Evolutionary conservation across 176 grass and related monocot genomes (phyloP).

Genomic region (Raddia distichophylla): DNA sequence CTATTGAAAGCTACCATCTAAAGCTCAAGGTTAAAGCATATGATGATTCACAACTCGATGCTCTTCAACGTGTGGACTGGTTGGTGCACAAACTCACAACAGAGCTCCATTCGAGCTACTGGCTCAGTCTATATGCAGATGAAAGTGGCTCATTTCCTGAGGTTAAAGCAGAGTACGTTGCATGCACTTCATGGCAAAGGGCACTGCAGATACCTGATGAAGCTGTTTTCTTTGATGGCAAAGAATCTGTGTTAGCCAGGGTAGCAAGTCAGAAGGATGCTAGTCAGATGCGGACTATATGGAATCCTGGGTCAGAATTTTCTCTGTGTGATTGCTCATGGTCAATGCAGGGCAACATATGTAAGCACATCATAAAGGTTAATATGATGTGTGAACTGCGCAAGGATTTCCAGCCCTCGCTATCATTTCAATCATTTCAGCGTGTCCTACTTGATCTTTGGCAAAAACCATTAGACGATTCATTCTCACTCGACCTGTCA

Average conservation of each 20-base stretch:
- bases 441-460: slow-evolving; percentile 64
- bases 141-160: slow-evolving; percentile 85
- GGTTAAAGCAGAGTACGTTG: slow-evolving; percentile 80
- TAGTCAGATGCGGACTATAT: slow-evolving; percentile 51
- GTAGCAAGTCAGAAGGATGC: slow-evolving; percentile 74
- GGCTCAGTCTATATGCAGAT: slow-evolving; percentile 79
- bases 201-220: slow-evolving; percentile 69
- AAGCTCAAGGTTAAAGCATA: slow-evolving; percentile 91
- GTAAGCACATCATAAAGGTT: slow-evolving; percentile 90
- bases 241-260: slow-evolving; percentile 54
- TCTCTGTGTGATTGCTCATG: slow-evolving; percentile 75
- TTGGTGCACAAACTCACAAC: slow-evolving; percentile 92
- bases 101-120: slow-evolving; percentile 86
- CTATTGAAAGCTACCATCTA: slow-evolving; percentile 88
- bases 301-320: slow-evolving; percentile 87
- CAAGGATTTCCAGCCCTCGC: slow-evolving; percentile 45
- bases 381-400: slow-evolving; percentile 54
- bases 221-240: slow-evolving; percentile 58
- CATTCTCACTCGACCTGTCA: slow-evolving; percentile 75
- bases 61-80: slow-evolving; percentile 87
- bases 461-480: slow-evolving; percentile 74
- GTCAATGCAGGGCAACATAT: slow-evolving; percentile 90
- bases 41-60: slow-evolving; percentile 76
- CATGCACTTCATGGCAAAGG: slow-evolving; percentile 86
- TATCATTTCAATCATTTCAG: slow-evolving; percentile 77